Conservation (phyloP, 768 basidiomycete genomes). For the Kwoniella dejecticola region DNA sequence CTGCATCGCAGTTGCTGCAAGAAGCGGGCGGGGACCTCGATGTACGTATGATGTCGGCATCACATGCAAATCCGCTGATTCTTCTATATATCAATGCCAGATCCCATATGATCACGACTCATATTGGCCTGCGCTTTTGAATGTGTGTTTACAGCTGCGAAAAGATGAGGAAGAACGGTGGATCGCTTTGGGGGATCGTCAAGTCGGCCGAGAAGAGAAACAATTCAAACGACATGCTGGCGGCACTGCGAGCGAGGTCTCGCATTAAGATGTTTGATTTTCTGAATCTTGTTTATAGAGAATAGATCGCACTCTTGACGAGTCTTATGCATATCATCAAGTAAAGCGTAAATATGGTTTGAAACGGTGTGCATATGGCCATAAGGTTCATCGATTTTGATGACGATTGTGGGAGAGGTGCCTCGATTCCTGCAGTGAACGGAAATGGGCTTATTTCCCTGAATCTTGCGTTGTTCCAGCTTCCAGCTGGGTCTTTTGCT, state of each 20-base stretch:
- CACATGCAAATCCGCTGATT: background rate
- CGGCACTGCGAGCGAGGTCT: background rate
- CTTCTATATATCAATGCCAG: constrained; percentile 10
- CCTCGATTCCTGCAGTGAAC: too few species aligned
- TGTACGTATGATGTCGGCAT: constrained; percentile 28
- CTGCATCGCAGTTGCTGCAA: constrained; percentile 31
- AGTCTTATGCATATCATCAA: background rate
- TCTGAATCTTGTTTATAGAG: background rate
- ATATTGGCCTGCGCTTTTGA: constrained; percentile 41
- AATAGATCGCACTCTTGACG: background rate
- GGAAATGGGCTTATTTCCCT: background rate
- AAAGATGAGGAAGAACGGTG: constrained; percentile 28
- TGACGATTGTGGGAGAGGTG: too few species aligned
- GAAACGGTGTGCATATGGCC: too few species aligned
- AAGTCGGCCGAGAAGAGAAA: constrained; percentile 33
- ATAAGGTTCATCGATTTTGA: too few species aligned
- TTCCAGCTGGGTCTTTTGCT: too few species aligned
- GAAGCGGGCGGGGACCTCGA: constrained; percentile 49
- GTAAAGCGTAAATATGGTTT: too few species aligned
- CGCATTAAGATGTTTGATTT: background rate
- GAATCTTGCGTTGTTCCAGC: background rate
- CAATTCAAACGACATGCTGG: constrained; percentile 12
- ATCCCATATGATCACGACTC: constrained; percentile 41
- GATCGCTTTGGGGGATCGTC: constrained; percentile 25
- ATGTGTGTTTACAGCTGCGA: constrained; percentile 29